Percentiles rank a stretch among this genome's conserved stretches.
phyloP scores from a whole-genome alignment of 1,139 yeast genomes.

The Eremothecium cymbalariae region DNA sequence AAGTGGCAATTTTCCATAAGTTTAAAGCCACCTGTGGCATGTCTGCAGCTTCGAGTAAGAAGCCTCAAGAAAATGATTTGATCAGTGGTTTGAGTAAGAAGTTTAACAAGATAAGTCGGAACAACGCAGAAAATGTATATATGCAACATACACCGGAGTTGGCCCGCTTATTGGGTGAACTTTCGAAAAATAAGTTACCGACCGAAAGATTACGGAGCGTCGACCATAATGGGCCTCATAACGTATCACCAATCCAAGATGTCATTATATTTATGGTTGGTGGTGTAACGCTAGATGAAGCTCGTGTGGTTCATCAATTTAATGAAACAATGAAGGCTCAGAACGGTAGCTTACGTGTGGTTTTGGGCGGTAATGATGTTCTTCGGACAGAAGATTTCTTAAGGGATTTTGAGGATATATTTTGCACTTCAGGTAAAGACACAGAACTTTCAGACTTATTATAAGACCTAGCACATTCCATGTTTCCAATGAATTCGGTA shows the following conservation, averaged over 20 bases:
- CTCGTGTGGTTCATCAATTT: conserved; percentile 69
- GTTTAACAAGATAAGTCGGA: conserved; percentile 24
- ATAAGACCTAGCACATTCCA: conserved; percentile 3
- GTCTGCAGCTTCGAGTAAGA: not conserved
- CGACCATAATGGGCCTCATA: conserved; percentile 35
- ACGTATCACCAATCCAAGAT: conserved; percentile 49
- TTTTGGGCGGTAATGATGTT: conserved; percentile 73
- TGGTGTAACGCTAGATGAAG: conserved; percentile 89
- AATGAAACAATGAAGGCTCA: conserved; percentile 36
- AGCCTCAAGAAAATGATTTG: conserved; percentile 21
- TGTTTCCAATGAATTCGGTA: no score
- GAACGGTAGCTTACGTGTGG: conserved; percentile 43
- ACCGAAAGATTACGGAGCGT: conserved; percentile 43
- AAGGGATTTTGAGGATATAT: conserved; percentile 12
- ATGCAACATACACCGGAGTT: conserved; percentile 74
- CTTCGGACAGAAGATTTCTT: conserved; percentile 55
- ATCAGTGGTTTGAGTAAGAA: conserved; percentile 30
- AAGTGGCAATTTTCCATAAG: conserved; percentile 25
- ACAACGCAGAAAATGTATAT: conserved; percentile 43
- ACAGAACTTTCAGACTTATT: conserved; percentile 8
- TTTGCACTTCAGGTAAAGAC: conserved; percentile 3
- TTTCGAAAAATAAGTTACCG: conserved; percentile 45
- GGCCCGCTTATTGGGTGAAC: conserved; percentile 42
- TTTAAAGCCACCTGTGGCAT: conserved; percentile 17
- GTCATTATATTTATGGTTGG: conserved; percentile 77